phyloP scores from a whole-genome alignment of 2,329 filamentous ascomycete species.

The Anthostomella pinea region DNA sequence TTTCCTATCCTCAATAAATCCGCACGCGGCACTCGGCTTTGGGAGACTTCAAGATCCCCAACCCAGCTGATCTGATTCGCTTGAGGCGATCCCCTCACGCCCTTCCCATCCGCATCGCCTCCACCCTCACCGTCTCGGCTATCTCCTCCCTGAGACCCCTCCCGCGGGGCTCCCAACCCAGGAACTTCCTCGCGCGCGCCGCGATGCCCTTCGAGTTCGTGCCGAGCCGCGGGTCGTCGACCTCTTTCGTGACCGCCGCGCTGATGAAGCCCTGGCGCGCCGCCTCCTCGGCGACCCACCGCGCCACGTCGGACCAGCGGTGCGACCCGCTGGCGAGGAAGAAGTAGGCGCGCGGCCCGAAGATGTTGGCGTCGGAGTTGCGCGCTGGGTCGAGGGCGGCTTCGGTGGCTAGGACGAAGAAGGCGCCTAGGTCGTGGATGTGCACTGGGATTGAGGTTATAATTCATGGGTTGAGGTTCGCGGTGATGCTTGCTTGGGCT shows the following conservation, averaged over 20 bases:
- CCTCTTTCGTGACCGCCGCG: slow-evolving; percentile 30
- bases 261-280: slow-evolving; percentile 46
- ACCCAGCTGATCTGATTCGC: too few relatives aligned
- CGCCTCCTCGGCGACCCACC: slow-evolving; percentile 55
- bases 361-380: slow-evolving; percentile 56
- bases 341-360: slow-evolving; percentile 64
- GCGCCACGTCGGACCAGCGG: slow-evolving; percentile 59
- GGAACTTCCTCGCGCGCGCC: slow-evolving; percentile 42
- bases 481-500: too few relatives aligned
- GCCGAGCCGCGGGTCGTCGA: slow-evolving; percentile 32
- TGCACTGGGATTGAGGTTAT: too few relatives aligned
- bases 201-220: slow-evolving; percentile 44
- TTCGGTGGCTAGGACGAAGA: slow-evolving; percentile 45
- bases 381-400: slow-evolving; percentile 55
- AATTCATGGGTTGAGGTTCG: too few relatives aligned
- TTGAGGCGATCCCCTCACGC: too few relatives aligned
- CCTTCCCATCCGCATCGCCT: slow-evolving; percentile 38
- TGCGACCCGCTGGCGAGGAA: slow-evolving; percentile 62
- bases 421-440: slow-evolving; percentile 43
- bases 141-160: slow-evolving; percentile 38
- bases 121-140: slow-evolving; percentile 33
- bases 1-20: too few relatives aligned
- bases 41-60: too few relatives aligned
- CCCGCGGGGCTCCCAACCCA: slow-evolving; percentile 43
- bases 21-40: too few relatives aligned